Percentiles rank a stretch among this genome's conserved stretches.
These are phyloP conservation scores for Blastobotrys aristatus DNA, from an alignment of 1,139 yeast genomes.

Conservation along the genomic window DNA sequence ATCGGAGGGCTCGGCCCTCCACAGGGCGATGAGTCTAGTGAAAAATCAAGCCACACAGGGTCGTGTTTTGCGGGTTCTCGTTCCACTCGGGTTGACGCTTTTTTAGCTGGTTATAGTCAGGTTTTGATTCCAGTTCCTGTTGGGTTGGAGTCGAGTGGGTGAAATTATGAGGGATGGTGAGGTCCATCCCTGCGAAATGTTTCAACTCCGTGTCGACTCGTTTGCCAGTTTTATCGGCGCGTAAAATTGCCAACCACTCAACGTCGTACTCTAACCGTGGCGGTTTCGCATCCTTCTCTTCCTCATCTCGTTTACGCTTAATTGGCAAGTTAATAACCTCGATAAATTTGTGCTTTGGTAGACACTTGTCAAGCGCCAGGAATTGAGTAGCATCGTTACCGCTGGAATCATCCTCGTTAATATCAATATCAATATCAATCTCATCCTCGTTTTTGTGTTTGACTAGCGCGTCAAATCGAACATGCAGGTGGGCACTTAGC, in stretches of 20 bases:
- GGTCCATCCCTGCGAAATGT: neutral
- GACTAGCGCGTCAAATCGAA: slow-evolving; percentile 55
- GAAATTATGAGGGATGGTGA: slow-evolving; percentile 19
- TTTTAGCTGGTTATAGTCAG: neutral
- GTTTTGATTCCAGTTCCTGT: neutral
- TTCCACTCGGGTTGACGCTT: neutral
- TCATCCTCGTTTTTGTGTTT: slow-evolving; percentile 40
- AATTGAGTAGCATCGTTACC: slow-evolving; percentile 45
- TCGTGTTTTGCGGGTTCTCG: no score
- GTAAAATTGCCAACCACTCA: slow-evolving; percentile 38
- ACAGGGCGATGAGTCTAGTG: no score
- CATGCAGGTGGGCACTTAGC: slow-evolving; percentile 91
- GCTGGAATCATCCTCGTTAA: slow-evolving; percentile 10
- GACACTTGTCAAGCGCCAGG: slow-evolving; percentile 80
- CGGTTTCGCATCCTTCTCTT: slow-evolving; percentile 18
- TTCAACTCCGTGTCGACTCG: slow-evolving; percentile 1
- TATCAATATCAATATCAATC: slow-evolving; percentile 39
- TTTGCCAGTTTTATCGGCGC: slow-evolving; percentile 22
- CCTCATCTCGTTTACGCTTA: slow-evolving; percentile 14
- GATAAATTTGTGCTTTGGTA: slow-evolving; percentile 54
- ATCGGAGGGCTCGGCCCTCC: no score
- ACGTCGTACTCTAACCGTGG: slow-evolving; percentile 29
- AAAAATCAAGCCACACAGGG: no score
- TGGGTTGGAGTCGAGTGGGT: neutral
- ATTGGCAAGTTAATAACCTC: slow-evolving; percentile 39